Conservation (phyloP, 2,329 filamentous ascomycete species). For the Colletotrichum destructivum region DNA sequence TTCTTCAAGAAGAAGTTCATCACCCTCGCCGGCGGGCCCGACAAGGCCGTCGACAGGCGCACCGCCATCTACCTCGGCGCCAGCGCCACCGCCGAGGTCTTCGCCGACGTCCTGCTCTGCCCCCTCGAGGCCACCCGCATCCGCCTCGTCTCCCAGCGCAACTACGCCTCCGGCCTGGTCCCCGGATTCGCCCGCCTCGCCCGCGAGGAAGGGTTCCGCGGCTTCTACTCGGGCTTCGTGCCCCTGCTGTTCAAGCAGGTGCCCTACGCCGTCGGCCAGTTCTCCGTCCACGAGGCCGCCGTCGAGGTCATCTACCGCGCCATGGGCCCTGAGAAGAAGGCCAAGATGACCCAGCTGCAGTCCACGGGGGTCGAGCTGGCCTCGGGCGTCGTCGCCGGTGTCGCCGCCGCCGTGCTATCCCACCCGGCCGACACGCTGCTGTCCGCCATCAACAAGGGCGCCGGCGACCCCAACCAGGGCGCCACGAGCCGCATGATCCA, state of each 20-base stretch:
- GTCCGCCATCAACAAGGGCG: slow-evolving; percentile 70
- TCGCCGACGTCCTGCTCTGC: slow-evolving; percentile 87
- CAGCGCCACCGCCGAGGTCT: slow-evolving; percentile 78
- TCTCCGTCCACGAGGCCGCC: slow-evolving; percentile 92
- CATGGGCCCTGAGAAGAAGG: slow-evolving; percentile 78
- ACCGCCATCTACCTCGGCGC: slow-evolving; percentile 80
- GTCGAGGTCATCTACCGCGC: slow-evolving; percentile 80
- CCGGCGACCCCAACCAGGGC: slow-evolving; percentile 63
- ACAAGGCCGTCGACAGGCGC: slow-evolving; percentile 60
- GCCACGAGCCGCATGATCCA: slow-evolving; percentile 67
- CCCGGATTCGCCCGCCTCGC: slow-evolving; percentile 83
- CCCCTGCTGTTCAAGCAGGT: slow-evolving; percentile 91
- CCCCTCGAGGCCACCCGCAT: slow-evolving; percentile 87
- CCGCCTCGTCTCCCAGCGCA: slow-evolving; percentile 86
- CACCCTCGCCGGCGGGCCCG: slow-evolving; percentile 72
- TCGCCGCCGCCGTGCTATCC: slow-evolving; percentile 89
- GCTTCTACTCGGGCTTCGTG: slow-evolving; percentile 93
- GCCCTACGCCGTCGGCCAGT: slow-evolving; percentile 94
- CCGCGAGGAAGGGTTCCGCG: slow-evolving; percentile 81
- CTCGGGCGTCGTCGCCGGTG: slow-evolving; percentile 89
- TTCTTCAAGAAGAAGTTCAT: slow-evolving; percentile 94
- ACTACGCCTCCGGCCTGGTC: slow-evolving; percentile 80
- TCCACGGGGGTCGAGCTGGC: slow-evolving; percentile 89
- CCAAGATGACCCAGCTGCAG: slow-evolving; percentile 76
- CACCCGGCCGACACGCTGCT: slow-evolving; percentile 84